Conservation (phyloP, 2,329 filamentous ascomycete genomes). For the Claviceps capensis region DNA sequence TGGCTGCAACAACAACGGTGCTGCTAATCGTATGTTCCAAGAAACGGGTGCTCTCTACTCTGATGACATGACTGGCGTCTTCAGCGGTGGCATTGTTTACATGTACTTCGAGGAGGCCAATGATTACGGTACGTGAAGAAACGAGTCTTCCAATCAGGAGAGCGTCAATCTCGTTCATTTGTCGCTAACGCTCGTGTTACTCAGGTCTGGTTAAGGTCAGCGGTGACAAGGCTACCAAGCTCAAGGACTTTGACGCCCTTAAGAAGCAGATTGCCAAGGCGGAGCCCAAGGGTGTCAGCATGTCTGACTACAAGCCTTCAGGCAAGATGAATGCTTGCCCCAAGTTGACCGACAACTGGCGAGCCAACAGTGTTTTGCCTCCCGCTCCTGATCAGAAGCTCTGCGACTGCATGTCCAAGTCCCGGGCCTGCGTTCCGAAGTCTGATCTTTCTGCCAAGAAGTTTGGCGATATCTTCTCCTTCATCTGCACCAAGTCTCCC, state of each 20-base stretch:
- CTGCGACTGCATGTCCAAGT: conserved; percentile 74
- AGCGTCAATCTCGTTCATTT: background rate
- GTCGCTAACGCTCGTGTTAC: background rate
- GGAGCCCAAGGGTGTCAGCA: conserved; percentile 51
- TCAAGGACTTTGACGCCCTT: conserved; percentile 63
- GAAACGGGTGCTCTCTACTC: conserved; percentile 77
- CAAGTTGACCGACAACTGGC: conserved; percentile 49
- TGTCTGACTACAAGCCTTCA: conserved; percentile 55
- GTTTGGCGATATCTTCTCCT: conserved; percentile 57
- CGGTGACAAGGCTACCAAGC: conserved; percentile 46
- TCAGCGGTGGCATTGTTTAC: conserved; percentile 96
- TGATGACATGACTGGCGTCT: conserved; percentile 67
- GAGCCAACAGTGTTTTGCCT: conserved; percentile 51
- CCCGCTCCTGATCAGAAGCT: conserved; percentile 66
- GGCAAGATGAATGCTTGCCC: conserved; percentile 67
- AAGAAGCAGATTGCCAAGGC: conserved; percentile 55
- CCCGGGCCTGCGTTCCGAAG: conserved; percentile 56
- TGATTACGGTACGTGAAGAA: conserved; percentile 53
- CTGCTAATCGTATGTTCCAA: conserved; percentile 61
- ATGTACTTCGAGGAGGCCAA: conserved; percentile 94
- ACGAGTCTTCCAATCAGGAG: background rate
- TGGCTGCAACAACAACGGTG: conserved; percentile 65
- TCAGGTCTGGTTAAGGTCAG: conserved; percentile 51
- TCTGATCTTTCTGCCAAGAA: conserved; percentile 40
- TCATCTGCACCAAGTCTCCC: conserved; percentile 48